Percentiles rank a stretch among this genome's conserved stretches.
Conservation (phyloP, 768 basidiomycete genomes). For the Holtermanniella nyarrowii region DNA sequence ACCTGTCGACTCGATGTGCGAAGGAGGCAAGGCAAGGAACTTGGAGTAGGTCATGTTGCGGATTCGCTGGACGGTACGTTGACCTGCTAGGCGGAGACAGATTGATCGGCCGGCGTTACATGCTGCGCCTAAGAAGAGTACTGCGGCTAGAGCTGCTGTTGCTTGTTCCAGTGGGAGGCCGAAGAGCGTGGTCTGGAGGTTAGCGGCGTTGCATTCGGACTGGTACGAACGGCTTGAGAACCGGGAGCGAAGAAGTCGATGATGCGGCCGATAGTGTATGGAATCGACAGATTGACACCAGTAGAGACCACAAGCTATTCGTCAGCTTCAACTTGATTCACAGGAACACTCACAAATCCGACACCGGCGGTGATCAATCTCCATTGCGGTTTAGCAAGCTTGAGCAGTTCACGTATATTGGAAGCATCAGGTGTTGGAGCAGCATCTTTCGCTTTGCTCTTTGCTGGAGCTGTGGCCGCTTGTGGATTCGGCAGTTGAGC, state of each 20-base stretch:
- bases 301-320: conserved; percentile 20
- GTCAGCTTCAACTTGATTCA: background rate
- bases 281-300: conserved; percentile 26
- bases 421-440: conserved; percentile 21
- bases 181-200: conserved; percentile 15
- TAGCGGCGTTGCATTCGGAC: background rate
- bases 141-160: conserved; percentile 14
- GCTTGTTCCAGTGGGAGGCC: conserved; percentile 31
- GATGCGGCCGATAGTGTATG: conserved; percentile 32
- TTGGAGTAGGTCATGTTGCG: conserved; percentile 34
- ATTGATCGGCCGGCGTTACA: conserved; percentile 32
- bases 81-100: conserved; percentile 27
- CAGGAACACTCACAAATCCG: conserved; percentile 3
- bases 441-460: conserved; percentile 1
- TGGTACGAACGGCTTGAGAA: conserved; percentile 11
- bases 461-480: background rate
- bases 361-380: conserved; percentile 25
- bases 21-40: conserved; percentile 29
- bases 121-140: conserved; percentile 26
- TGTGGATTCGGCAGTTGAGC: background rate
- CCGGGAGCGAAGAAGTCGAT: conserved; percentile 37
- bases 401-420: conserved; percentile 28
- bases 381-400: conserved; percentile 33
- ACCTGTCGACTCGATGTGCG: conserved; percentile 32
- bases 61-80: conserved; percentile 18